These are phyloP conservation scores for Sequoiadendron giganteum DNA, from an alignment of 75 land plant genomes.

Conservation along the genomic window DNA sequence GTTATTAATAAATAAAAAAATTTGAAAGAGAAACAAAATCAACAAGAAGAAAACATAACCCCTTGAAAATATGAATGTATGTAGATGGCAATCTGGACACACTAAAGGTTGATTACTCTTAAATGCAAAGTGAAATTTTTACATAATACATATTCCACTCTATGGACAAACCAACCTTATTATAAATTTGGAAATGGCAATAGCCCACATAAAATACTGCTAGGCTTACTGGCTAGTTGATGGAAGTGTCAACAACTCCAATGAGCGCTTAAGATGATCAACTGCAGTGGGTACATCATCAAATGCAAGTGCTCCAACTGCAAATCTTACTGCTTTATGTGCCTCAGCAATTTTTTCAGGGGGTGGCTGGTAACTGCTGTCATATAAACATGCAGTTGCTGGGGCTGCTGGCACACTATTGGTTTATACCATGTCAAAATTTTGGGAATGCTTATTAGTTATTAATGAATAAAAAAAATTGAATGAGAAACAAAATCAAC, in stretches of 20 bases:
- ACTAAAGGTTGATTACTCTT: not conserved
- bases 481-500: no score
- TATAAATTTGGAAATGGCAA: not conserved
- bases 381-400: slow-evolving; percentile 30
- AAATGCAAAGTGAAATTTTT: not conserved
- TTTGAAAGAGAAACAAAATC: not conserved
- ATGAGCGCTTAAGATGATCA: slow-evolving; percentile 63
- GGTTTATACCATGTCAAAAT: not conserved
- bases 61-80: not conserved
- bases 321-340: slow-evolving; percentile 94
- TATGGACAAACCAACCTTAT: not conserved
- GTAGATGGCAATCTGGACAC: not conserved
- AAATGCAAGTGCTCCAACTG: slow-evolving; percentile 97
- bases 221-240: slow-evolving; percentile 28
- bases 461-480: no score
- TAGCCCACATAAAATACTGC: not conserved
- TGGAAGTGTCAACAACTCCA: slow-evolving; percentile 87
- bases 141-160: not conserved
- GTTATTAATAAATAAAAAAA: not conserved
- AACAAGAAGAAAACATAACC: not conserved
- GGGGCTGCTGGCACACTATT: slow-evolving; percentile 24
- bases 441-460: no score
- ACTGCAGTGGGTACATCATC: slow-evolving; percentile 94
- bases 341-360: slow-evolving; percentile 92
- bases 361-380: slow-evolving; percentile 76